Conservation (phyloP, 345 rosid species). For the Zanthoxylum bungeanum region DNA sequence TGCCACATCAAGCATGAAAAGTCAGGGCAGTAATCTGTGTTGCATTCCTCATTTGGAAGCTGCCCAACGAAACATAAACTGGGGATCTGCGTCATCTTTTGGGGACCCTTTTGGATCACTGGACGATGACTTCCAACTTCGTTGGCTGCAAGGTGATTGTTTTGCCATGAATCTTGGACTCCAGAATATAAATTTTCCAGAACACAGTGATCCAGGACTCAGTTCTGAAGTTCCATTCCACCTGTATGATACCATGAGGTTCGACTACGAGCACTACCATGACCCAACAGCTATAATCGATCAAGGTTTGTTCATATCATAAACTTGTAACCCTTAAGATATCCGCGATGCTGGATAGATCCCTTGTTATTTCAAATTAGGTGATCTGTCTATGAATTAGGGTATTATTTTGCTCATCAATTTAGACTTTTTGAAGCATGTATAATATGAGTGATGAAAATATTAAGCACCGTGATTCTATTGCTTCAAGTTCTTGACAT, state of each 20-base stretch:
- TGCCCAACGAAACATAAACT: constrained; percentile 31
- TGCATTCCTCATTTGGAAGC: constrained; percentile 36
- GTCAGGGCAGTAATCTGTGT: constrained; percentile 34
- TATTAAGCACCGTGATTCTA: constrained; percentile 28
- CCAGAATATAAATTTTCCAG: constrained; percentile 43
- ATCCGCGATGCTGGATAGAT: constrained; percentile 5
- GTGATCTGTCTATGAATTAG: constrained; percentile 24
- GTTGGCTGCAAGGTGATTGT: constrained; percentile 51
- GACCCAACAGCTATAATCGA: constrained; percentile 62
- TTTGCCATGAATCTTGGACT: constrained; percentile 44
- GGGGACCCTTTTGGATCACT: no score
- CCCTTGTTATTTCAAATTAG: constrained; percentile 12
- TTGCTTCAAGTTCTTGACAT: constrained; percentile 20
- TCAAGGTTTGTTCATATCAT: constrained; percentile 68
- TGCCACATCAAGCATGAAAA: constrained; percentile 28
- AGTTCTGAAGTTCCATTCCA: constrained; percentile 48
- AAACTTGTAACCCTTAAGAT: constrained; percentile 23
- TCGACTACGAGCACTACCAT: constrained; percentile 47
- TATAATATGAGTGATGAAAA: constrained; percentile 24
- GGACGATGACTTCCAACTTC: constrained; percentile 45
- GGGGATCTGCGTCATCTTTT: constrained; percentile 30
- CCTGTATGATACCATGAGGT: constrained; percentile 48
- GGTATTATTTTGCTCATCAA: constrained; percentile 21
- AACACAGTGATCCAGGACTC: constrained; percentile 34
- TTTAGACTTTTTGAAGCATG: constrained; percentile 25